Conservation (phyloP, 345 rosid genomes). For the Gossypium mustelinum region DNA sequence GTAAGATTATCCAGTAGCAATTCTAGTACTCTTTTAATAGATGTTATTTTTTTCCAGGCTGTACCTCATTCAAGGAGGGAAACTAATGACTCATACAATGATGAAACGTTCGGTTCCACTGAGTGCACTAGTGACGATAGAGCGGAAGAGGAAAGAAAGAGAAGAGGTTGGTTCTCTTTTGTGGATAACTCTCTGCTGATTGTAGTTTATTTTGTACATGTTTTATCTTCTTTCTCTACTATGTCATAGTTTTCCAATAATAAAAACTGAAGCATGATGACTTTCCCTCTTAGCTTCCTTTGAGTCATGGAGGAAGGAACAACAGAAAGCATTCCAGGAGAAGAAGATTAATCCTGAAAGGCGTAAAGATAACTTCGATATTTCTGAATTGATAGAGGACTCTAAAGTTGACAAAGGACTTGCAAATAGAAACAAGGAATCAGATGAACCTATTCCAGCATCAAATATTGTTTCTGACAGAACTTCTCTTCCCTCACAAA, state of each 20-base stretch:
- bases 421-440: slow-evolving; percentile 34
- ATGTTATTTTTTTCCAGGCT: slow-evolving; percentile 52
- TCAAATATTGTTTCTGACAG: slow-evolving; percentile 35
- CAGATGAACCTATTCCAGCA: slow-evolving; percentile 27
- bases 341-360: slow-evolving; percentile 59
- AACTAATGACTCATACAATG: slow-evolving; percentile 62
- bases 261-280: slow-evolving; percentile 23
- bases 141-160: slow-evolving; percentile 93
- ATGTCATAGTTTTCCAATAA: slow-evolving; percentile 13
- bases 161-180: slow-evolving; percentile 62
- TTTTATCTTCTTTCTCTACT: slow-evolving; percentile 12
- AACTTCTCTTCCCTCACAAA: slow-evolving; percentile 39
- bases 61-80: slow-evolving; percentile 63
- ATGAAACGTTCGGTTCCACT: slow-evolving; percentile 95
- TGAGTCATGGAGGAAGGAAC: slow-evolving; percentile 95
- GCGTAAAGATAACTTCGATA: slow-evolving; percentile 59
- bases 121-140: slow-evolving; percentile 73
- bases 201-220: slow-evolving; percentile 1
- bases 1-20: neutral
- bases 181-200: slow-evolving; percentile 6
- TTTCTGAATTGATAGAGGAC: slow-evolving; percentile 57
- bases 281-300: slow-evolving; percentile 64
- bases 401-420: slow-evolving; percentile 53
- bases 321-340: slow-evolving; percentile 75
- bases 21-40: neutral